phyloP scores from a whole-genome alignment of 495 filamentous ascomycete genomes.

The Copromyces sp. region DNA sequence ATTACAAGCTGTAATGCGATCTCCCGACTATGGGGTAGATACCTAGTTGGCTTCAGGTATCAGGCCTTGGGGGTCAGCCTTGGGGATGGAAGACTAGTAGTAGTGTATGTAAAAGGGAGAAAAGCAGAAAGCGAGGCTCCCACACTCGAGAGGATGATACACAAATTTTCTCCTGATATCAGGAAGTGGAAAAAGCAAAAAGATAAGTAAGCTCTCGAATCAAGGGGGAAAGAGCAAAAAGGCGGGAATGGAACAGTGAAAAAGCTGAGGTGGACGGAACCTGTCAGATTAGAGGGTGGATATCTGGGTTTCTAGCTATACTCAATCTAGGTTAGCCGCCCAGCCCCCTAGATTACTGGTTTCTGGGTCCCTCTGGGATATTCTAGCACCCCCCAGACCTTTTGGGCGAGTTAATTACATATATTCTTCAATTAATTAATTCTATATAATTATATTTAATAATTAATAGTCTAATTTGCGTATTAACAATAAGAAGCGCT shows the following conservation, averaged over 20 bases:
- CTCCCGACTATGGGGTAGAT: not conserved
- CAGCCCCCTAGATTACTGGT: no score
- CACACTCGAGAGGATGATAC: not conserved
- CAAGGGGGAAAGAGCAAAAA: not conserved
- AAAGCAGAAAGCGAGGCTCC: not conserved
- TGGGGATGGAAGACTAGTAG: not conserved
- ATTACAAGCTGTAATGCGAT: not conserved
- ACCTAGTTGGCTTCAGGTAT: not conserved
- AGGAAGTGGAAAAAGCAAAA: not conserved
- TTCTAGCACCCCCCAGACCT: no score
- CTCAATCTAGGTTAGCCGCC: no score
- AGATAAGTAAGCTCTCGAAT: not conserved
- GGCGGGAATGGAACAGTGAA: not conserved
- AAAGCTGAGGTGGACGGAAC: not conserved
- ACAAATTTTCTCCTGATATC: not conserved
- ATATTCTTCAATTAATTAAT: no score
- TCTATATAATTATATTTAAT: no score
- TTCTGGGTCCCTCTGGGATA: no score
- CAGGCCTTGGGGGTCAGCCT: not conserved
- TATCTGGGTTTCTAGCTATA: no score
- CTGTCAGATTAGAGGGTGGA: no score
- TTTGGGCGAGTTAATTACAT: no score
- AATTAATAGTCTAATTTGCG: no score
- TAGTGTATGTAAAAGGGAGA: not conserved
- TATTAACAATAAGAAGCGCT: no score